Evolutionary conservation across 371 early-diverging fungal species (phyloP).

Genomic region (Paraphysoderma sedebokerense): DNA sequence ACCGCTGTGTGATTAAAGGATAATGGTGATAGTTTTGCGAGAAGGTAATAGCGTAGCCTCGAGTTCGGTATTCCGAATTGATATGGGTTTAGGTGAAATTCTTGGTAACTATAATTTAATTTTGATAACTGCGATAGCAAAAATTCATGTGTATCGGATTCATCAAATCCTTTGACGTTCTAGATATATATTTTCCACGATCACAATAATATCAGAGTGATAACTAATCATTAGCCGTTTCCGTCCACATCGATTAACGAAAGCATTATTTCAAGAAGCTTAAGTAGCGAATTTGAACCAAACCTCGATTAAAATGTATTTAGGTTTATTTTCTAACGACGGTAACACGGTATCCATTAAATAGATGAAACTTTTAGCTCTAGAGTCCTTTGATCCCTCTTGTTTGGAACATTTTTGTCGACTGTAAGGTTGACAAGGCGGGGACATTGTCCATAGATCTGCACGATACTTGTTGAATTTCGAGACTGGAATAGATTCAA

Average conservation of each 20-base stretch:
- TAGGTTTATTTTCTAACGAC: constrained; percentile 36
- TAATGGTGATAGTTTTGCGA: no score
- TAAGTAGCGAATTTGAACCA: background rate
- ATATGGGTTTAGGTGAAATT: constrained; percentile 37
- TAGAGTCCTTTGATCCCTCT: constrained; percentile 50
- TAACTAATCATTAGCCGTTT: no score
- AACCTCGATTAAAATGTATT: constrained; percentile 46
- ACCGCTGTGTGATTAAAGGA: no score
- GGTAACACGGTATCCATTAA: constrained; percentile 41
- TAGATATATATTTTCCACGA: no score
- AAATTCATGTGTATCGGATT: constrained; percentile 29
- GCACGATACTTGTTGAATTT: constrained; percentile 11
- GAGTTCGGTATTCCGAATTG: constrained; percentile 48
- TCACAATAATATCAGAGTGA: no score
- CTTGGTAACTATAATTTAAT: constrained; percentile 28
- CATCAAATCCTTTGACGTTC: constrained; percentile 73
- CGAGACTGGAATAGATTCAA: background rate
- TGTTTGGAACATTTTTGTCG: constrained; percentile 43
- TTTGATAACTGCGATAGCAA: constrained; percentile 21
- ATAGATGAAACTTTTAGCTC: constrained; percentile 55
- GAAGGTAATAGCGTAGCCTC: constrained; percentile 38
- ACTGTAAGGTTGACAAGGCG: constrained; percentile 31
- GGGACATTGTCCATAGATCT: constrained; percentile 54
- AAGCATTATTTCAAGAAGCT: background rate
- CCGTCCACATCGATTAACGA: no score